Conservation (phyloP, 768 basidiomycete species). For the Termitomyces sp. region DNA sequence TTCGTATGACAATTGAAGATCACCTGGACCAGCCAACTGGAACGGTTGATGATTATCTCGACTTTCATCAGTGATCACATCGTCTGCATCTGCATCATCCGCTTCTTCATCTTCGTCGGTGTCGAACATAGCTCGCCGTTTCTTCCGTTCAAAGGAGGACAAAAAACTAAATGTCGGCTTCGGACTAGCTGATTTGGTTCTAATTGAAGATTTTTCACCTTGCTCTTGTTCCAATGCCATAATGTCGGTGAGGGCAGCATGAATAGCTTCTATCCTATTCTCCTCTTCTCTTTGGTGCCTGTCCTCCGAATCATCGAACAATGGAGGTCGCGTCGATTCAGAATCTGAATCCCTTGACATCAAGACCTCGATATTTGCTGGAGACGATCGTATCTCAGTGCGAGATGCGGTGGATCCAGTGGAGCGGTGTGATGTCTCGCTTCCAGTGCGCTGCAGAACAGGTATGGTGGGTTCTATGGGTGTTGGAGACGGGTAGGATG, state of each 20-base stretch:
- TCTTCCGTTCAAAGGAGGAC: constrained; percentile 6
- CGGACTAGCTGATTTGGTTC: background rate
- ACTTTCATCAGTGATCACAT: constrained; percentile 35
- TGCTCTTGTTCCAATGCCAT: constrained; percentile 75
- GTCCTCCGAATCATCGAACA: constrained; percentile 81
- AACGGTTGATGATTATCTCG: constrained; percentile 45
- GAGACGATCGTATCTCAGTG: constrained; percentile 20
- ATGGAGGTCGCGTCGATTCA: constrained; percentile 58
- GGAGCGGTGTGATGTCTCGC: constrained; percentile 34
- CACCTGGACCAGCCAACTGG: constrained; percentile 81
- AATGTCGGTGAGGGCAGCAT: constrained; percentile 93
- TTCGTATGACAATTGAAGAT: constrained; percentile 83
- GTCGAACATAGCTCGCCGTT: constrained; percentile 27
- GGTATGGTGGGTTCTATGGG: constrained; percentile 29
- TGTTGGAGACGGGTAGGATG: constrained; percentile 7
- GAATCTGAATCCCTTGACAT: constrained; percentile 60
- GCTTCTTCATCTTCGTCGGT: constrained; percentile 42
- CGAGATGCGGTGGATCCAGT: constrained; percentile 18
- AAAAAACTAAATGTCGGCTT: constrained; percentile 3
- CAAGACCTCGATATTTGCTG: constrained; percentile 72
- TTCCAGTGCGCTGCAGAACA: constrained; percentile 33
- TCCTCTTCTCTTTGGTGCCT: constrained; percentile 65
- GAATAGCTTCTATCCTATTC: constrained; percentile 91
- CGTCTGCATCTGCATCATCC: constrained; percentile 39
- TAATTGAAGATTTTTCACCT: constrained; percentile 10